phyloP scores from a whole-genome alignment of 2,329 filamentous ascomycete genomes.

The Macrophomina tecta region DNA sequence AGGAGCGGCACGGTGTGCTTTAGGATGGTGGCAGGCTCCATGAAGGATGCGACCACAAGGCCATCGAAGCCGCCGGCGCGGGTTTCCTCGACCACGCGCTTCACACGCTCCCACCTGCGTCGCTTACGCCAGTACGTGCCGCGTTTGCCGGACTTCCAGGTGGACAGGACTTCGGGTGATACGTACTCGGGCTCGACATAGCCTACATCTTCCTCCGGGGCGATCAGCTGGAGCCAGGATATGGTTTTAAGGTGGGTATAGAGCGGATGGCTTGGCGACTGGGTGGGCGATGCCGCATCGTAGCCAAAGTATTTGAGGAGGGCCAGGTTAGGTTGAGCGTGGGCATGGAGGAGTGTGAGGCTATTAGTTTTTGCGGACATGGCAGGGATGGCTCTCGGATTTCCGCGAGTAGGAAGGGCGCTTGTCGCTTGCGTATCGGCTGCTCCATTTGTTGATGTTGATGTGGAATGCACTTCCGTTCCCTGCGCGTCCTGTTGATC shows the following conservation, averaged over 20 bases:
- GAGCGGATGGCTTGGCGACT: slow-evolving; percentile 72
- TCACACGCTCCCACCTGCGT: slow-evolving; percentile 76
- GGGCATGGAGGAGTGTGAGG: slow-evolving; percentile 79
- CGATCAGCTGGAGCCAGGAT: slow-evolving; percentile 89
- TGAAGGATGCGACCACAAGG: slow-evolving; percentile 78
- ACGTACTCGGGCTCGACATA: slow-evolving; percentile 72
- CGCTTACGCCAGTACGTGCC: slow-evolving; percentile 89
- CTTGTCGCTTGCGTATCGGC: not conserved
- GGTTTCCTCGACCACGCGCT: slow-evolving; percentile 75
- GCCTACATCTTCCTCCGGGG: slow-evolving; percentile 74
- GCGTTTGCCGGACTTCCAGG: slow-evolving; percentile 81
- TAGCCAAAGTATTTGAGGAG: slow-evolving; percentile 90
- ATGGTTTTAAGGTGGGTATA: slow-evolving; percentile 80
- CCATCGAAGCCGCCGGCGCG: slow-evolving; percentile 80
- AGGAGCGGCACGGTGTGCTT: slow-evolving; percentile 79
- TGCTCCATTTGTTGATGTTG: slow-evolving; percentile 2
- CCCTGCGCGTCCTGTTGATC: not conserved
- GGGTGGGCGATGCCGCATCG: slow-evolving; percentile 67
- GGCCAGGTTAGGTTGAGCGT: slow-evolving; percentile 85
- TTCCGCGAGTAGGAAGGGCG: slow-evolving; percentile 30
- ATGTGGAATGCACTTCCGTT: not conserved
- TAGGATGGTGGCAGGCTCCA: slow-evolving; percentile 80
- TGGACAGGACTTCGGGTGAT: slow-evolving; percentile 65
- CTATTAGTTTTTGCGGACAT: slow-evolving; percentile 75
- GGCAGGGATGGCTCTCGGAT: slow-evolving; percentile 50